Conservation (phyloP, 352 stramenopile genomes). For the Phytopythium kandeliae region DNA sequence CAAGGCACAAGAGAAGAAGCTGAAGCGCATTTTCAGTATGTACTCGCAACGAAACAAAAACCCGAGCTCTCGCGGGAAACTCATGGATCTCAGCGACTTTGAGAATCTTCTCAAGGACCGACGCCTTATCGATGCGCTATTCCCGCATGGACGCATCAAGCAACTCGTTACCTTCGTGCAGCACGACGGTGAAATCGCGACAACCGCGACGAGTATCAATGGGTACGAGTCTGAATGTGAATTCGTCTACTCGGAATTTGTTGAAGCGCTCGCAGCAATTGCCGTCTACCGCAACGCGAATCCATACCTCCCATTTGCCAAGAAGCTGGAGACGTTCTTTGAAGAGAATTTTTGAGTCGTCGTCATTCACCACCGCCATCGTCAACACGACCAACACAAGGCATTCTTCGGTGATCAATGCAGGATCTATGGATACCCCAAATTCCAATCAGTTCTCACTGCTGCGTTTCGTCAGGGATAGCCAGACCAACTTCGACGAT, state of each 20-base stretch:
- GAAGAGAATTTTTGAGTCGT: conserved; percentile 59
- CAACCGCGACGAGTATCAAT: conserved; percentile 25
- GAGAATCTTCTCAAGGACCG: conserved; percentile 67
- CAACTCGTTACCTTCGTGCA: conserved; percentile 74
- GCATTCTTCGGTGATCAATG: too few relatives aligned
- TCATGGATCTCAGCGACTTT: conserved; percentile 70
- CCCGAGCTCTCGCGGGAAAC: conserved; percentile 53
- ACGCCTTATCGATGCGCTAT: conserved; percentile 61
- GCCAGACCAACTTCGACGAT: conserved; percentile 77
- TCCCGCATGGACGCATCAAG: conserved; percentile 68
- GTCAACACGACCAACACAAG: not conserved
- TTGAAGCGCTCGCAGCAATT: conserved; percentile 66
- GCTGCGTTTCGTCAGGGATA: conserved; percentile 20
- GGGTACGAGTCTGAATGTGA: conserved; percentile 60
- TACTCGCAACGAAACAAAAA: conserved; percentile 80
- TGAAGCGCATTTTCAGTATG: conserved; percentile 65
- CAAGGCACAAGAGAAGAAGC: conserved; percentile 69
- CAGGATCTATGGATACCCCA: too few relatives aligned
- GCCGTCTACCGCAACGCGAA: conserved; percentile 75
- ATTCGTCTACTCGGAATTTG: conserved; percentile 77
- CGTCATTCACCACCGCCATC: not conserved
- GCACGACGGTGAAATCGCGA: conserved; percentile 58
- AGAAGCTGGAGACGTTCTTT: conserved; percentile 75
- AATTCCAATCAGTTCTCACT: too few relatives aligned
- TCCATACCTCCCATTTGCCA: conserved; percentile 64